Conservation (phyloP, 2,329 filamentous ascomycete species). For the Botrytis tulipae region DNA sequence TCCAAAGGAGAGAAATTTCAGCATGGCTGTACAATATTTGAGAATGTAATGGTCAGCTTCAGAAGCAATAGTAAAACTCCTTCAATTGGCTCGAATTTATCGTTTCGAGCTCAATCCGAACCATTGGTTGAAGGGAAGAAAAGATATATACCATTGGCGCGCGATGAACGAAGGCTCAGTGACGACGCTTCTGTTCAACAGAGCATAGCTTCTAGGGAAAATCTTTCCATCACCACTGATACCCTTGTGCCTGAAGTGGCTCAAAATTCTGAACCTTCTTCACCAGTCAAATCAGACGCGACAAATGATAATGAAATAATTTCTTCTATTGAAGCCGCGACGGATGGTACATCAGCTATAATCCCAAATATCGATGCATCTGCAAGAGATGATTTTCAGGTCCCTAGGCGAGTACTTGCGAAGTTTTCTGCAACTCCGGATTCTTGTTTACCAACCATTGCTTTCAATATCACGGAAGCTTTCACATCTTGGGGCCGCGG, state of each 20-base stretch:
- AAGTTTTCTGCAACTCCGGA: slow-evolving; percentile 63
- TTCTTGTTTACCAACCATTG: slow-evolving; percentile 63
- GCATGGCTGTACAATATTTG: slow-evolving; percentile 50
- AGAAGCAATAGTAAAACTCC: slow-evolving; percentile 31
- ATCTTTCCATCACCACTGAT: slow-evolving; percentile 21
- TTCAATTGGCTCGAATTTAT: slow-evolving; percentile 29
- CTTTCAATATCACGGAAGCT: slow-evolving; percentile 63
- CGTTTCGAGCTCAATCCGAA: slow-evolving; percentile 32
- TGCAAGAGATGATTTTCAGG: slow-evolving; percentile 33
- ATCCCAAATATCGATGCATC: slow-evolving; percentile 11
- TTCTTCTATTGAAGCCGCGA: background rate
- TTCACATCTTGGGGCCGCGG: slow-evolving; percentile 77
- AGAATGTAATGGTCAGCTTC: slow-evolving; percentile 35
- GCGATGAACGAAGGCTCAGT: slow-evolving; percentile 35
- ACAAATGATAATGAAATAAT: background rate
- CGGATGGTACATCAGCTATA: background rate
- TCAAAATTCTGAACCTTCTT: background rate
- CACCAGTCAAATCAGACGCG: background rate
- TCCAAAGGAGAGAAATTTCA: slow-evolving; percentile 53
- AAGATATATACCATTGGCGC: slow-evolving; percentile 31
- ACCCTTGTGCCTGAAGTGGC: slow-evolving; percentile 19
- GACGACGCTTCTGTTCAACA: slow-evolving; percentile 20
- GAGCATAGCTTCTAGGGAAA: slow-evolving; percentile 16
- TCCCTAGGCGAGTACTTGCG: slow-evolving; percentile 53
- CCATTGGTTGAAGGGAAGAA: slow-evolving; percentile 31